Percentiles rank a stretch among this genome's conserved stretches.
These are phyloP conservation scores for Pythium biforme DNA, from an alignment of 352 stramenopile genomes.

Conservation along the genomic window DNA sequence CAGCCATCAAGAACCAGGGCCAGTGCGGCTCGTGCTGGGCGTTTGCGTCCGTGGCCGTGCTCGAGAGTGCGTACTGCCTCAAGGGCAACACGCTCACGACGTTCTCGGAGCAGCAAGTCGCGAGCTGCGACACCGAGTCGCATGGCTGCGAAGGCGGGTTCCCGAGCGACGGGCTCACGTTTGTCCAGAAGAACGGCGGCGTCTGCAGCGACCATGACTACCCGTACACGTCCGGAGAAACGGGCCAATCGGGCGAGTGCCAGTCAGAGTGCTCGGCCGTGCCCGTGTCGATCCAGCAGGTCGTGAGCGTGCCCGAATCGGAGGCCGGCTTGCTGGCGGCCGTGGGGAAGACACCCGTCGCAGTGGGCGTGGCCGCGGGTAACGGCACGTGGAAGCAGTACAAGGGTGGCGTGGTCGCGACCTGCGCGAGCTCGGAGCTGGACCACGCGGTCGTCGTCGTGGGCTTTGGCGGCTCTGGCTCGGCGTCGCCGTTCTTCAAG, in stretches of 20 bases:
- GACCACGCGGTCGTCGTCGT: constrained; percentile 98
- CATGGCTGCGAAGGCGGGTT: constrained; percentile 90
- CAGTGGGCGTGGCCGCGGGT: constrained; percentile 93
- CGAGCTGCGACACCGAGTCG: constrained; percentile 86
- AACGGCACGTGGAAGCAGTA: constrained; percentile 98
- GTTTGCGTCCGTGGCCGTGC: constrained; percentile 91
- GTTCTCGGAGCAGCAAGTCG: constrained; percentile 93
- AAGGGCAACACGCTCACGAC: constrained; percentile 61
- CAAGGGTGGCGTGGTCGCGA: constrained; percentile 88
- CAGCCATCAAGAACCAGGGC: constrained; percentile 94
- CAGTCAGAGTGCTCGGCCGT: constrained; percentile 31
- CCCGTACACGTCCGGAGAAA: constrained; percentile 72
- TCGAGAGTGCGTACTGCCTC: constrained; percentile 91
- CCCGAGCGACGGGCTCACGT: constrained; percentile 87
- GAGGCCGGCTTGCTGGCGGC: constrained; percentile 84
- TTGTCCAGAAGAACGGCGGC: constrained; percentile 77
- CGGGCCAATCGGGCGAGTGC: constrained; percentile 34
- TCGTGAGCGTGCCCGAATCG: constrained; percentile 66
- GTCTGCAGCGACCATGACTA: constrained; percentile 78
- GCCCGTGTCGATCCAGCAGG: constrained; percentile 31
- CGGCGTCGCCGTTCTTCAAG: constrained; percentile 84
- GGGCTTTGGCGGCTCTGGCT: constrained; percentile 82
- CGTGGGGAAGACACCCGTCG: constrained; percentile 90
- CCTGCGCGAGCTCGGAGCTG: constrained; percentile 83
- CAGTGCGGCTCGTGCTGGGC: constrained; percentile 95